A percentile compares a stretch with the other conserved stretches of the same genome.
These are phyloP conservation scores for Diplodia intermedia DNA, from an alignment of 2,329 filamentous ascomycete species.

Conservation along the genomic window DNA sequence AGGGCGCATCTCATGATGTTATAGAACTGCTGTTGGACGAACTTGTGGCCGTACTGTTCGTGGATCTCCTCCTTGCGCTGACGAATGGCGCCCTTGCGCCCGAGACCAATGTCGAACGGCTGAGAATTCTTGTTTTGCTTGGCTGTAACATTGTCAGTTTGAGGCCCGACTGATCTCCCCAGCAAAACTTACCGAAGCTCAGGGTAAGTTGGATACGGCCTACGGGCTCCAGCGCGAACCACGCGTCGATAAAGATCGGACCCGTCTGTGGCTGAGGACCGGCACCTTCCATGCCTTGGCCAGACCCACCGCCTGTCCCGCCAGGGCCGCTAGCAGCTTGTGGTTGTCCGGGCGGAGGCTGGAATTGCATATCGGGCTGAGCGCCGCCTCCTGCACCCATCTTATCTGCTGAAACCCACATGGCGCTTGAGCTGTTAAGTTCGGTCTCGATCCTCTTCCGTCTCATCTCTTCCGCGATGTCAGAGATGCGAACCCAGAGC, in stretches of 20 bases:
- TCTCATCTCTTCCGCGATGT: slow-evolving; percentile 96
- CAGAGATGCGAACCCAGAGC: slow-evolving; percentile 95
- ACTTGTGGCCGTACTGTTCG: slow-evolving; percentile 99
- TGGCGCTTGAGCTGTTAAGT: slow-evolving; percentile 76
- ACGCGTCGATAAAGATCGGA: slow-evolving; percentile 77
- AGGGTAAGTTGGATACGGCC: slow-evolving; percentile 90
- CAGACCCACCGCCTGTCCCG: slow-evolving; percentile 45
- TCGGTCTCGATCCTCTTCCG: slow-evolving; percentile 97
- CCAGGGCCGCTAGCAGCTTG: slow-evolving; percentile 43
- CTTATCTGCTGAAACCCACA: slow-evolving; percentile 96
- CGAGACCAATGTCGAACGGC: slow-evolving; percentile 86
- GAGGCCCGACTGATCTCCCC: not conserved
- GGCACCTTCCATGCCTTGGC: slow-evolving; percentile 42
- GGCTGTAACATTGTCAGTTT: slow-evolving; percentile 51
- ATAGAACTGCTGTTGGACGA: slow-evolving; percentile 98
- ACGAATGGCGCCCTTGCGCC: slow-evolving; percentile 92
- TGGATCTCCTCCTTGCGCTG: slow-evolving; percentile 98
- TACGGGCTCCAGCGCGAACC: slow-evolving; percentile 96
- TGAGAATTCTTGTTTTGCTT: slow-evolving; percentile 87
- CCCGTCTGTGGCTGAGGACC: slow-evolving; percentile 59
- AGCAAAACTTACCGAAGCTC: slow-evolving; percentile 69
- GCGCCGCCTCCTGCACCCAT: slow-evolving; percentile 71
- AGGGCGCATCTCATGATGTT: slow-evolving; percentile 99
- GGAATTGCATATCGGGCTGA: slow-evolving; percentile 62
- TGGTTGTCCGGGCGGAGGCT: slow-evolving; percentile 54